Evolutionary conservation across 2,329 filamentous ascomycete species (phyloP).

Genomic region (Domatiomyces globalis): DNA sequence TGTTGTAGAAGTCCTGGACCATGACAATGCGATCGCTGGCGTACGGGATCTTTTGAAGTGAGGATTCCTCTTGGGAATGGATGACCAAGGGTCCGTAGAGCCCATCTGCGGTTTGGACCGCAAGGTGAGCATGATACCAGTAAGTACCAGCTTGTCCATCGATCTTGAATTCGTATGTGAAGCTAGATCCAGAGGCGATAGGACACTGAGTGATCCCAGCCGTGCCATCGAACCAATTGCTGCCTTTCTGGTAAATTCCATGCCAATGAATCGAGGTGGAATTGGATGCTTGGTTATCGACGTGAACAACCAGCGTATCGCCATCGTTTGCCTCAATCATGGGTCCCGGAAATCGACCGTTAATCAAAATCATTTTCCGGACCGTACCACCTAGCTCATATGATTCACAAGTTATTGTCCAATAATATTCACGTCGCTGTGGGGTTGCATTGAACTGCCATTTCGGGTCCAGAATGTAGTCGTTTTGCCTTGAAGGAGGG

Average conservation of each 20-base stretch:
- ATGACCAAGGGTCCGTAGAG: constrained; percentile 52
- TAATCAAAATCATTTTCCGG: constrained; percentile 51
- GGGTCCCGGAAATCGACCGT: constrained; percentile 60
- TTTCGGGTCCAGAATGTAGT: constrained; percentile 42
- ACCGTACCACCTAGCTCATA: constrained; percentile 40
- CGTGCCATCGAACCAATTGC: constrained; percentile 60
- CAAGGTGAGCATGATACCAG: constrained; percentile 55
- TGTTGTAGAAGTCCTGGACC: constrained; percentile 59
- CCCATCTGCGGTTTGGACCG: constrained; percentile 52
- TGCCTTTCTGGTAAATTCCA: constrained; percentile 62
- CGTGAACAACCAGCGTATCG: constrained; percentile 53
- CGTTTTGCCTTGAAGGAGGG: neutral
- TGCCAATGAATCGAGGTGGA: constrained; percentile 60
- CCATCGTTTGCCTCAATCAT: constrained; percentile 58
- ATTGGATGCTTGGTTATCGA: constrained; percentile 53
- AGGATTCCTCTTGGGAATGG: constrained; percentile 42
- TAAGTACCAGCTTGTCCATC: constrained; percentile 41
- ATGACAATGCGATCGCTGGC: constrained; percentile 50
- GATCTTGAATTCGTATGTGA: constrained; percentile 53
- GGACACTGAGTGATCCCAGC: constrained; percentile 53
- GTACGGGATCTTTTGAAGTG: constrained; percentile 33
- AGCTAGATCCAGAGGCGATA: constrained; percentile 47
- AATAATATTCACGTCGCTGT: constrained; percentile 40
- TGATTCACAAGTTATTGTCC: constrained; percentile 39
- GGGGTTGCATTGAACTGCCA: constrained; percentile 43